phyloP scores from a whole-genome alignment of 345 rosid genomes.

The Capsella bursapastoris region DNA sequence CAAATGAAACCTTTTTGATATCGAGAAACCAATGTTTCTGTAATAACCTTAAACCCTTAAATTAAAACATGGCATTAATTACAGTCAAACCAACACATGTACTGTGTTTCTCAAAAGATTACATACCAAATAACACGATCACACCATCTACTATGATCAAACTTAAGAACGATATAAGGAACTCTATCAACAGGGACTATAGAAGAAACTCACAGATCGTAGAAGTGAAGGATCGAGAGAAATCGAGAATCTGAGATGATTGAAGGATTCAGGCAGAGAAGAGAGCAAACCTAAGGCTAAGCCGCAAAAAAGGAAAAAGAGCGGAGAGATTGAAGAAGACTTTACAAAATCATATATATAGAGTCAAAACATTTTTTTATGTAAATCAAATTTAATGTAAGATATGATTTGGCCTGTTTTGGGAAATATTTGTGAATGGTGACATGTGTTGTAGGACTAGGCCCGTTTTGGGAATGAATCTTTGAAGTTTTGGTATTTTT shows the following conservation, averaged over 20 bases:
- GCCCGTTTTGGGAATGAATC: constrained; percentile 20
- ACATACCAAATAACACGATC: neutral
- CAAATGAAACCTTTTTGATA: neutral
- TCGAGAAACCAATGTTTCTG: neutral
- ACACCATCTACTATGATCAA: neutral
- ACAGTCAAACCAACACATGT: neutral
- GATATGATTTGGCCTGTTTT: too few species aligned
- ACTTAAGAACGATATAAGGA: neutral
- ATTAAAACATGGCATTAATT: neutral
- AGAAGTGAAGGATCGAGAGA: neutral
- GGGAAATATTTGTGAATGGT: neutral
- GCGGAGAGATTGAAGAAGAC: neutral
- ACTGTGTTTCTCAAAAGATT: neutral
- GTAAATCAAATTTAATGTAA: too few species aligned
- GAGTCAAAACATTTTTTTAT: too few species aligned
- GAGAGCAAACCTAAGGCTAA: neutral
- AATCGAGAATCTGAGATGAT: neutral
- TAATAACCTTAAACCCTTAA: neutral
- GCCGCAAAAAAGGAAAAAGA: neutral
- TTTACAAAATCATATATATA: neutral
- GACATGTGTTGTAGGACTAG: constrained; percentile 5
- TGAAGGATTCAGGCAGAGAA: neutral
- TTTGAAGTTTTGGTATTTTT: neutral
- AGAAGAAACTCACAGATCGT: neutral
- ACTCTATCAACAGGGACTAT: neutral